Conservation (phyloP, 2,329 filamentous ascomycete species). For the Fusarium irregulare region DNA sequence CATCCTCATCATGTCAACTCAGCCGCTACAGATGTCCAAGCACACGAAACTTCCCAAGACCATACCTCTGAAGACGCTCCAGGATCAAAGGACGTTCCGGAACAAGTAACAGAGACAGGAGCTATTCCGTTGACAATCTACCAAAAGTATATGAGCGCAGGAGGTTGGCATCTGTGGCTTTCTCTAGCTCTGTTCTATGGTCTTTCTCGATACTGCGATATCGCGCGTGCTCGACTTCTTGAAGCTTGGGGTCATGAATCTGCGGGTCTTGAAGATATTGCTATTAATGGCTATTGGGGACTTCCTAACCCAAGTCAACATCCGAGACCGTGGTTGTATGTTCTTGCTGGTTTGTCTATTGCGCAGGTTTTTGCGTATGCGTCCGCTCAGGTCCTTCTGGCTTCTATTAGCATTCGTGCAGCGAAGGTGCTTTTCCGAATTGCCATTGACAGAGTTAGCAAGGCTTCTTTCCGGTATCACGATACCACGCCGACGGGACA, state of each 20-base stretch:
- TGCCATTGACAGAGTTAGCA: slow-evolving; percentile 78
- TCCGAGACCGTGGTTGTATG: slow-evolving; percentile 78
- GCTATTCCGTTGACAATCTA: slow-evolving; percentile 82
- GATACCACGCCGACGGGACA: slow-evolving; percentile 90
- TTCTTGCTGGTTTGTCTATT: slow-evolving; percentile 74
- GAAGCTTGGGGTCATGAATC: slow-evolving; percentile 84
- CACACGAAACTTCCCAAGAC: slow-evolving; percentile 47
- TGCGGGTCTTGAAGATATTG: slow-evolving; percentile 34
- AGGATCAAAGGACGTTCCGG: slow-evolving; percentile 45
- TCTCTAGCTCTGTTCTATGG: slow-evolving; percentile 71
- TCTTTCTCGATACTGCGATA: slow-evolving; percentile 70
- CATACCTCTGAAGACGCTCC: slow-evolving; percentile 44
- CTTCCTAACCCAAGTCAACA: slow-evolving; percentile 73
- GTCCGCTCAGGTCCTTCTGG: slow-evolving; percentile 73
- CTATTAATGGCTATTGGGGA: slow-evolving; percentile 43
- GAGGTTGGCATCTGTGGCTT: slow-evolving; percentile 79
- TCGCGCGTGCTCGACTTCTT: slow-evolving; percentile 81
- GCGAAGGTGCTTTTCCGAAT: slow-evolving; percentile 79
- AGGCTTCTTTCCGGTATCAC: slow-evolving; percentile 89
- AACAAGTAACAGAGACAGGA: slow-evolving; percentile 63
- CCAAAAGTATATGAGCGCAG: slow-evolving; percentile 86
- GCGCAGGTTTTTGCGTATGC: slow-evolving; percentile 69
- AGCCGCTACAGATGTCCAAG: slow-evolving; percentile 17
- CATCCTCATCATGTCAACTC: slow-evolving; percentile 51
- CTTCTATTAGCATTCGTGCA: slow-evolving; percentile 82